Conservation (phyloP, 2,329 filamentous ascomycete genomes). For the Diaporthe citriasiana region DNA sequence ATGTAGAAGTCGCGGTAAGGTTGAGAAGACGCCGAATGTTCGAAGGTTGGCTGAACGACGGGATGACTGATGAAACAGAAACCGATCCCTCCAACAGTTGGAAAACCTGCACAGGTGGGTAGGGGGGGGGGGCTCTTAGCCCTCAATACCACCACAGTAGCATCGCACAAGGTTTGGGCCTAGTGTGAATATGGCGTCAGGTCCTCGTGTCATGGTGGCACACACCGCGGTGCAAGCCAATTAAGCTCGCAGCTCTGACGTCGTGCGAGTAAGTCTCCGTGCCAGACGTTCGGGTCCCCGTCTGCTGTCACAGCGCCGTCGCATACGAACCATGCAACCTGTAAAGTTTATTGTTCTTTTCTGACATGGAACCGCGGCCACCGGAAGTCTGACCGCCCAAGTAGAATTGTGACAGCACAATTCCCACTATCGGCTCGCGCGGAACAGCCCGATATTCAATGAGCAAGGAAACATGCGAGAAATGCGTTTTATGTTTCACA, state of each 20-base stretch:
- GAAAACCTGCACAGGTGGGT: not conserved
- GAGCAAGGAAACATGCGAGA: not conserved
- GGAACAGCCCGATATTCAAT: not conserved
- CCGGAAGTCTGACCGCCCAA: not conserved
- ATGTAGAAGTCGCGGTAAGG: not conserved
- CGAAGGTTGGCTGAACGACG: not conserved
- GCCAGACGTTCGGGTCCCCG: slow-evolving; percentile 18
- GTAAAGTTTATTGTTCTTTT: not conserved
- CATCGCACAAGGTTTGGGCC: slow-evolving; percentile 11
- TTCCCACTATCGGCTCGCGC: not conserved
- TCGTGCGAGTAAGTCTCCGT: slow-evolving; percentile 25
- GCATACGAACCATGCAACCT: not conserved
- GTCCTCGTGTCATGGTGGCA: not conserved
- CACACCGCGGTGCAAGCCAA: not conserved
- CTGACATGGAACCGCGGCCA: not conserved
- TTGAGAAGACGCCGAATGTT: not conserved
- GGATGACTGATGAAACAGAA: not conserved
- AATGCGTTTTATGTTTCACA: too few relatives aligned
- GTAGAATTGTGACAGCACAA: not conserved
- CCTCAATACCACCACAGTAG: not conserved
- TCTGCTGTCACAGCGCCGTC: slow-evolving; percentile 26
- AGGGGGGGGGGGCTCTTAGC: not conserved
- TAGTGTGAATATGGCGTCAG: not conserved
- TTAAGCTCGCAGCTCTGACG: slow-evolving; percentile 26
- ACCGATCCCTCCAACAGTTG: not conserved